Evolutionary conservation across 768 basidiomycete genomes (phyloP).

Genomic region (Lyophyllum semitale): DNA sequence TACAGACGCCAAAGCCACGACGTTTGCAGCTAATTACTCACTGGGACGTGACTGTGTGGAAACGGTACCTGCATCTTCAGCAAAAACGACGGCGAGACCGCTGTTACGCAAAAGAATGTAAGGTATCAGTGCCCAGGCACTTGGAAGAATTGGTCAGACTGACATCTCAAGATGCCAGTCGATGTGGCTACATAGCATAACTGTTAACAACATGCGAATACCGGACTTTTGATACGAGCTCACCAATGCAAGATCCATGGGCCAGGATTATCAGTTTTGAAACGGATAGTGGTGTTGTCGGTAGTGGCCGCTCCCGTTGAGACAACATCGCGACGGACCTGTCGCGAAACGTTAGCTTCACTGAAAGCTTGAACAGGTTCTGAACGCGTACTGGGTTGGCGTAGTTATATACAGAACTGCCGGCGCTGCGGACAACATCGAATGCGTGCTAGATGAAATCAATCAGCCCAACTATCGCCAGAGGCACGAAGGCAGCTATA

Average conservation of each 20-base stretch:
- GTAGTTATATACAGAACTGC: conserved; percentile 35
- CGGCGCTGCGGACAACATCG: conserved; percentile 39
- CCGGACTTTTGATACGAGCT: neutral
- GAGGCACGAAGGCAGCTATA: neutral
- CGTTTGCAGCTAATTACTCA: neutral
- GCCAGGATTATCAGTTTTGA: conserved; percentile 10
- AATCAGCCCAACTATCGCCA: neutral
- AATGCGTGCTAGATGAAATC: conserved; percentile 31
- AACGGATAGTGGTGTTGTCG: conserved; percentile 12
- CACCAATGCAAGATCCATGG: conserved; percentile 16
- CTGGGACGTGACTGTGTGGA: neutral
- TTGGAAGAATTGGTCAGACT: neutral
- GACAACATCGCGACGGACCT: conserved; percentile 29
- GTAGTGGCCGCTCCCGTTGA: neutral
- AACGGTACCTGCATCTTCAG: conserved; percentile 2
- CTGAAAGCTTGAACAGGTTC: neutral
- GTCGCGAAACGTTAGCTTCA: neutral
- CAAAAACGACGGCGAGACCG: conserved; percentile 12
- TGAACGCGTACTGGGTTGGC: conserved; percentile 39
- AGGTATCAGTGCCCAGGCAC: neutral
- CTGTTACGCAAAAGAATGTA: neutral
- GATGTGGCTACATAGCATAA: conserved; percentile 3
- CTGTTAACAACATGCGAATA: neutral
- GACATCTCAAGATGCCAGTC: conserved; percentile 13
- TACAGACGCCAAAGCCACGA: neutral